Evolutionary conservation across 78 protist genomes (phyloP).

Genomic region (Emiliania huxleyi): DNA sequence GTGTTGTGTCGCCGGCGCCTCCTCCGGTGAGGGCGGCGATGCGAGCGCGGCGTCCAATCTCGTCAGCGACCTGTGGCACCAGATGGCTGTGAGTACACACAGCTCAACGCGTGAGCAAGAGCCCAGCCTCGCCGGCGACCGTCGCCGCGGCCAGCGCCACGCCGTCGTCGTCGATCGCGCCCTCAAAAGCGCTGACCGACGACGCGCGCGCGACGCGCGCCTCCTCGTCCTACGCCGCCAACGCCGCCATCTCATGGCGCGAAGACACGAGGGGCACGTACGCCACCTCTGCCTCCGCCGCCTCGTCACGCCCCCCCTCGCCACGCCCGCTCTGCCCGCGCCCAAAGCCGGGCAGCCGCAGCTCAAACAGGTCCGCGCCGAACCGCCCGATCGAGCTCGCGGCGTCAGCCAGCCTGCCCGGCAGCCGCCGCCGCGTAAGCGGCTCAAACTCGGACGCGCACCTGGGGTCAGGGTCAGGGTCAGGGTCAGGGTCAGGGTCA

Average conservation of each 20-base stretch:
- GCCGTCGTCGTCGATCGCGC: not conserved
- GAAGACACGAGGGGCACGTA: no score
- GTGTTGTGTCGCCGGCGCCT: no score
- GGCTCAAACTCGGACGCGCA: no score
- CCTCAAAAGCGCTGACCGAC: not conserved
- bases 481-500: no score
- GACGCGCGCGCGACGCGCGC: not conserved
- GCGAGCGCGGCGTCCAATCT: not conserved
- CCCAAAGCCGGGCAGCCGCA: not conserved
- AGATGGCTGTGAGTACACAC: no score
- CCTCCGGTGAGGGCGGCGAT: not conserved
- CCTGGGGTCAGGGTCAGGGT: no score
- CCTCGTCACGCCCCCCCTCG: not conserved
- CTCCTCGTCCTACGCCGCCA: not conserved
- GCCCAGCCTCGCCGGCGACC: no score
- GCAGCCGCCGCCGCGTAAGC: not conserved
- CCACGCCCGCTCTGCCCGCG: not conserved
- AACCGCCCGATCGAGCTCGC: not conserved
- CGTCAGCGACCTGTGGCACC: not conserved
- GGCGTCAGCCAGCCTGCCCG: not conserved
- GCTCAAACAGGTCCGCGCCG: not conserved
- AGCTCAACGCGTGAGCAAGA: no score
- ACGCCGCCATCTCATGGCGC: no score
- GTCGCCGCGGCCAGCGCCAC: not conserved
- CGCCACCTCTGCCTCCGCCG: no score